Base-by-base conservation (phyloP, 805 yeast genomes). In the Nakazawaea sp. region DNA sequence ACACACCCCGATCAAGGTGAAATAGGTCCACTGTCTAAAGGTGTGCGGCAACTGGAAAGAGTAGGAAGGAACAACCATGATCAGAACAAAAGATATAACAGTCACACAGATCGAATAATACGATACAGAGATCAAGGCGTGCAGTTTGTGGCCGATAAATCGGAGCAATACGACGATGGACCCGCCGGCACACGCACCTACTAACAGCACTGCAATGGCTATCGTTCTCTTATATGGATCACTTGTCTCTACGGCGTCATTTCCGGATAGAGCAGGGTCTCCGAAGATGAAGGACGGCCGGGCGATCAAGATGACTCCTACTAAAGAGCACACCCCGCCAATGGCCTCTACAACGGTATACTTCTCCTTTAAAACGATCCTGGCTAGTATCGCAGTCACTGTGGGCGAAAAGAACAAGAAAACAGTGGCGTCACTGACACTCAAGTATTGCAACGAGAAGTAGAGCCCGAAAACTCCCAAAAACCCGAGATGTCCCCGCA, bases 381-480 rank as follows among this genome's bases (percentile, higher is more conserved):
- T 78, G 0, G 96, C 95, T 38, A 81, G 56, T 17, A 86, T 56
- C 0, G 87, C 83, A 0, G 95, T 82, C 13, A 82, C 70, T 38
- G 83, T 68, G 0, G 97, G 97, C 0, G 78, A 66, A 49, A 88
- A 56, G 47, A 88, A 88, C 2, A 90, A 76, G 35, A 88, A 79
- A 12, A 83, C 80, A 1, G 85, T 79, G 1, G 94, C 84, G 51
- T 88, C 96, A 9, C 89, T 78, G 5, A 88, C 69, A 35, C 85
- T 72, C 32, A 88, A 64, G 49, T 81, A 84, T 59, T 75, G 68
- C 45, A 88, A 61, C 1, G 95, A 75, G 52, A 67, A 84, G 55
- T 85, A 88, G 51, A 83, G 64, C 4, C 90, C 81, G 50, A 80
- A 80, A 5, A 87, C 94, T 3, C 95, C 95, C 40, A 81, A 54